These are phyloP conservation scores for Alternaria novae-zelandiae DNA, from an alignment of 2,329 filamentous ascomycete species.

Conservation along the genomic window DNA sequence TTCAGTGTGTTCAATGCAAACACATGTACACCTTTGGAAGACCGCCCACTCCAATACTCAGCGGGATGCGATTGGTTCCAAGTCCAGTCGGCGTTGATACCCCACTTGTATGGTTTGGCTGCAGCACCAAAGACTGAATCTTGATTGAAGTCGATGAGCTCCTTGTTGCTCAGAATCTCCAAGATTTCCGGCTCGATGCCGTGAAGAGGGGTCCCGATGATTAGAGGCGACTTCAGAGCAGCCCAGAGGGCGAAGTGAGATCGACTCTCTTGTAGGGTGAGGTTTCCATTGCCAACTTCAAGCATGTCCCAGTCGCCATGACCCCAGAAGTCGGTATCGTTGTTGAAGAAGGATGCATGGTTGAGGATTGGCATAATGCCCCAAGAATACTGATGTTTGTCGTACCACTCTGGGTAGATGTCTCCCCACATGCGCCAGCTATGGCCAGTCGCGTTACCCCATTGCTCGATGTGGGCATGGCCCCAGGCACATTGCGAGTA, in stretches of 20 bases:
- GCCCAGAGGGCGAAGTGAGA: conserved; percentile 51
- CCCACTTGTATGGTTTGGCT: conserved; percentile 54
- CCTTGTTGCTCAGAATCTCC: conserved; percentile 48
- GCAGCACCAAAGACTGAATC: conserved; percentile 51
- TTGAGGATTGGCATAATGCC: conserved; percentile 29
- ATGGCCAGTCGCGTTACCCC: conserved; percentile 41
- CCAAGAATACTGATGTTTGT: conserved; percentile 7
- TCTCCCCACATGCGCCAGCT: conserved; percentile 42
- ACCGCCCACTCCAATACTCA: conserved; percentile 37
- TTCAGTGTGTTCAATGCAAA: conserved; percentile 36
- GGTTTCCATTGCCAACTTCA: conserved; percentile 48
- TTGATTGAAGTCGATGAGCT: conserved; percentile 55
- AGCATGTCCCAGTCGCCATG: conserved; percentile 37
- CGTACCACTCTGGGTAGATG: conserved; percentile 28
- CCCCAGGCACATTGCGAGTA: conserved; percentile 48
- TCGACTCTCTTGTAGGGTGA: conserved; percentile 41
- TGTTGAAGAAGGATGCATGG: conserved; percentile 28
- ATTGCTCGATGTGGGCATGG: conserved; percentile 34
- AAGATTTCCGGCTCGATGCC: conserved; percentile 49
- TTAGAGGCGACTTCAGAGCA: conserved; percentile 50
- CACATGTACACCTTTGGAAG: conserved; percentile 30
- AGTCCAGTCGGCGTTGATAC: conserved; percentile 57
- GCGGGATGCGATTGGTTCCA: conserved; percentile 51
- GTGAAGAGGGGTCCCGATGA: conserved; percentile 52
- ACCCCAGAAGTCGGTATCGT: conserved; percentile 29